Evolutionary conservation across 257 asterid species (phyloP), one percentile per base, ranked within the genome.

Genomic region (Nyctanthes arbortristis): DNA sequence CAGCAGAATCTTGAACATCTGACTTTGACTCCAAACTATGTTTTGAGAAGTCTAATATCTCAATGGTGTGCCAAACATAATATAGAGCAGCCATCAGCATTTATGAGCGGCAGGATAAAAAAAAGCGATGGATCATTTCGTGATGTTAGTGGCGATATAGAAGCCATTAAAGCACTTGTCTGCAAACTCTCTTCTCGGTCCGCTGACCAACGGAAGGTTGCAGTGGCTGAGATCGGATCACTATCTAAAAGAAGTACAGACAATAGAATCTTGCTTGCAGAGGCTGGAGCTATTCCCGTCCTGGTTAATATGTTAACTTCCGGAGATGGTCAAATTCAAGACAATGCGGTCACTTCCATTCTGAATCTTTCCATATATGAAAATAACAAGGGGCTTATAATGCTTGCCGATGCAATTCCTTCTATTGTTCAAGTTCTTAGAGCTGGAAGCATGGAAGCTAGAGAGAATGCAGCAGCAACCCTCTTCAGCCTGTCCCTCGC

Each of bases 391-490:
- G 90, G 83, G 24, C 86, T 87, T 37, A 87, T 93, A 47, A 91
- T 93, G 98, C 94, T 90, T 4, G 96, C 94, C 6, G 88, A 89
- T 30, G 97, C 98, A 7, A 70, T 93, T 75, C 97, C 98, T 34
- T 91, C 96, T 5, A 82, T 93, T 24, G 96, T 93, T 40, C 96
- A 86, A 69, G 89, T 90, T 76, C 97, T 93, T 65, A 76, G 98
- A 72, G 82, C 92, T 0, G 97, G 97, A 68, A 87, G 91, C 88
- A 86, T 74, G 85, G 98, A 89, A 72, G 95, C 98, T 13, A 84
- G 88, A 70, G 98, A 93, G 47, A 93, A 93, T 56, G 90, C 98
- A 0, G 97, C 98, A 0, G 98, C 98, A 22, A 89, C 98, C 67
- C 88, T 93, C 47, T 93, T 93, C 65, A 81, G 96, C 69, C 59